A percentile compares a stretch with the other conserved stretches of the same genome.
These are phyloP conservation scores for Tetrahymena elliotti DNA, from an alignment of 73 alveolate genomes.

Conservation along the genomic window DNA sequence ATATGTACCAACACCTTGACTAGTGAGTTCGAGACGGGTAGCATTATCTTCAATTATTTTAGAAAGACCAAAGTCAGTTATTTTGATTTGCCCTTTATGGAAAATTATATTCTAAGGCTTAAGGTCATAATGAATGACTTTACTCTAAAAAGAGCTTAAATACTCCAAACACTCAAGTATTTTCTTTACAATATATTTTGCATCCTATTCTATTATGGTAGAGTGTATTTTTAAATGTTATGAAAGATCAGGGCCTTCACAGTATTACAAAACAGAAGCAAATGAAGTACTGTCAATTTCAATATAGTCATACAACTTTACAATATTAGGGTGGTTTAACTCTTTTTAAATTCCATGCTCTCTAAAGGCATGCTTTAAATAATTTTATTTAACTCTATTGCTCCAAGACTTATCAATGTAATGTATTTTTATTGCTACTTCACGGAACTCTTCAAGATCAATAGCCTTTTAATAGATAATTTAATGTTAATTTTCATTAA, in stretches of 20 bases:
- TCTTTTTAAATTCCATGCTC: slow-evolving; percentile 74
- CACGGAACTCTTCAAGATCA: slow-evolving; percentile 52
- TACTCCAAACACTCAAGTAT: slow-evolving; percentile 74
- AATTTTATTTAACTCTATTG: slow-evolving; percentile 35
- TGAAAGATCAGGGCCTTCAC: slow-evolving; percentile 82
- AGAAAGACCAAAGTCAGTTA: slow-evolving; percentile 82
- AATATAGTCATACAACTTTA: slow-evolving; percentile 68
- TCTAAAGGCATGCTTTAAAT: slow-evolving; percentile 74
- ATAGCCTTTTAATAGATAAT: slow-evolving; percentile 5
- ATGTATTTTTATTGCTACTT: slow-evolving; percentile 58
- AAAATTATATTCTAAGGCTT: slow-evolving; percentile 82
- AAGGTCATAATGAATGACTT: slow-evolving; percentile 82
- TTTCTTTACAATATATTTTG: slow-evolving; percentile 69
- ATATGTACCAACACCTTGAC: slow-evolving; percentile 89
- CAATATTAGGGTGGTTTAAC: slow-evolving; percentile 70
- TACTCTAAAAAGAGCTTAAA: slow-evolving; percentile 64
- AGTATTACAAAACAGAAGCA: slow-evolving; percentile 69
- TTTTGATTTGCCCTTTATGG: slow-evolving; percentile 72
- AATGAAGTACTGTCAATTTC: slow-evolving; percentile 85
- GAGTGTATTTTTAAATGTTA: slow-evolving; percentile 62
- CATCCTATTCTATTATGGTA: slow-evolving; percentile 76
- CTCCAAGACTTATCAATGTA: slow-evolving; percentile 48
- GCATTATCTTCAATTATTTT: slow-evolving; percentile 70
- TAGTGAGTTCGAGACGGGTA: slow-evolving; percentile 69
- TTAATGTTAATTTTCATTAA: too few species aligned